phyloP scores from a whole-genome alignment of 345 rosid genomes.

The Capsella bursapastoris region DNA sequence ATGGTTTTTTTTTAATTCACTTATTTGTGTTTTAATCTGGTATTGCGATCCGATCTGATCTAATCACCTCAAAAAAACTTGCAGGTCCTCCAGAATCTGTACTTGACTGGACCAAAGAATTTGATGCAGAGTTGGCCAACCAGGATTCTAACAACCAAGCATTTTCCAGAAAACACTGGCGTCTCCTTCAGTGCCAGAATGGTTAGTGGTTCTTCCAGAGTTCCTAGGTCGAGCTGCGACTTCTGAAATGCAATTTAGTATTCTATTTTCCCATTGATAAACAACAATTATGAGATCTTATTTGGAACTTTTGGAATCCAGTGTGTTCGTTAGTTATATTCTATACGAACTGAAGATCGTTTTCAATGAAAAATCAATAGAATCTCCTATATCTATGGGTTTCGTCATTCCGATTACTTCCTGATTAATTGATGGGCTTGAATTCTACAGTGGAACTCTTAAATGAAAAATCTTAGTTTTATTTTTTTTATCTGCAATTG shows the following conservation, averaged over 20 bases:
- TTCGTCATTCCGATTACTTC: not conserved
- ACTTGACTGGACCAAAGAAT: constrained; percentile 91
- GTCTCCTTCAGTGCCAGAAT: constrained; percentile 98
- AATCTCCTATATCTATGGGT: not conserved
- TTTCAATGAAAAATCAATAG: constrained; percentile 11
- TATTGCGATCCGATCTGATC: constrained; percentile 26
- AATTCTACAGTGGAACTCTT: not conserved
- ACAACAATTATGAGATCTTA: constrained; percentile 4
- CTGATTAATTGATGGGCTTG: not conserved
- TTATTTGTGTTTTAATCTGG: constrained; percentile 15
- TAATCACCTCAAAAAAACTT: constrained; percentile 40
- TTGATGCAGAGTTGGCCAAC: constrained; percentile 74
- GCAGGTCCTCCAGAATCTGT: constrained; percentile 89
- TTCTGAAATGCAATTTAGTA: constrained; percentile 16
- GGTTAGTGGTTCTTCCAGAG: constrained; percentile 55
- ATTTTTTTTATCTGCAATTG: not conserved
- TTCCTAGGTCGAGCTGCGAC: constrained; percentile 25
- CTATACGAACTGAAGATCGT: constrained; percentile 17
- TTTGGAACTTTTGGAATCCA: constrained; percentile 13
- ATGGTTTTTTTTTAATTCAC: constrained; percentile 55
- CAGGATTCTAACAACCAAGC: constrained; percentile 84
- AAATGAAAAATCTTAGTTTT: not conserved
- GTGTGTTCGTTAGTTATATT: constrained; percentile 18
- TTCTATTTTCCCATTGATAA: not conserved
- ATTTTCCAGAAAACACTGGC: constrained; percentile 97